A percentile compares a stretch with the other conserved stretches of the same genome.
phyloP scores from a whole-genome alignment of 2,329 filamentous ascomycete genomes.

The Phyllosticta ampelicida region DNA sequence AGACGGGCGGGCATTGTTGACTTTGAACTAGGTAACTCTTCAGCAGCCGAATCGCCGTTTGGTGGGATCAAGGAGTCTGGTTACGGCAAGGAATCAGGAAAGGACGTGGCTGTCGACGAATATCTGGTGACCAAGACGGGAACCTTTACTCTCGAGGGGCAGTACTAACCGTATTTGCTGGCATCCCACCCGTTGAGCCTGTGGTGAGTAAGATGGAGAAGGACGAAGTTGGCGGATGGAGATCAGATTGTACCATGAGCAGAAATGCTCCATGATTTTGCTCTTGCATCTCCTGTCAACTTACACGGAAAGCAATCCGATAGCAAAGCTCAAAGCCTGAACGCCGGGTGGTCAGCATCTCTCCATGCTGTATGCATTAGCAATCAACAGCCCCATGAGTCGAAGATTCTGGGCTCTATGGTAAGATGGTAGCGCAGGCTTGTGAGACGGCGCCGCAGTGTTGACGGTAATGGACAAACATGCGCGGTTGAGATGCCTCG shows the following conservation, averaged over 20 bases:
- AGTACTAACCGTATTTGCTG: conserved; percentile 4
- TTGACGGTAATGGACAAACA: neutral
- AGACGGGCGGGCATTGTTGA: neutral
- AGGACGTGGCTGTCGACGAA: conserved; percentile 48
- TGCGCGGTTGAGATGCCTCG: neutral
- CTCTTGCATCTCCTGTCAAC: neutral
- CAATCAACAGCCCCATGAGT: neutral
- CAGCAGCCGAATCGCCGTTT: conserved; percentile 50
- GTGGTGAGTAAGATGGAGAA: neutral
- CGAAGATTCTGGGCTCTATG: neutral
- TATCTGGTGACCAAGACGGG: conserved; percentile 51
- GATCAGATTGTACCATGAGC: neutral
- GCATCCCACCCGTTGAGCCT: neutral
- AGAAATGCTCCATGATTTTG: neutral
- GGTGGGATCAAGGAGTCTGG: conserved; percentile 53
- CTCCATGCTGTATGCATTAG: neutral
- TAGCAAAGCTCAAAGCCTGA: neutral
- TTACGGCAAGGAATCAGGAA: conserved; percentile 52
- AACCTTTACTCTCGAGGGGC: conserved; percentile 41
- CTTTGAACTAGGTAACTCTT: conserved; percentile 17
- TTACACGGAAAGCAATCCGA: neutral
- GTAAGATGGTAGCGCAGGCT: neutral
- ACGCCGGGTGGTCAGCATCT: neutral
- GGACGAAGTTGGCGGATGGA: neutral
- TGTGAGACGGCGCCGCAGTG: neutral